A percentile compares a stretch with the other conserved stretches of the same genome.
Conservation (phyloP, 345 rosid genomes). For the Nasturtium officinale region DNA sequence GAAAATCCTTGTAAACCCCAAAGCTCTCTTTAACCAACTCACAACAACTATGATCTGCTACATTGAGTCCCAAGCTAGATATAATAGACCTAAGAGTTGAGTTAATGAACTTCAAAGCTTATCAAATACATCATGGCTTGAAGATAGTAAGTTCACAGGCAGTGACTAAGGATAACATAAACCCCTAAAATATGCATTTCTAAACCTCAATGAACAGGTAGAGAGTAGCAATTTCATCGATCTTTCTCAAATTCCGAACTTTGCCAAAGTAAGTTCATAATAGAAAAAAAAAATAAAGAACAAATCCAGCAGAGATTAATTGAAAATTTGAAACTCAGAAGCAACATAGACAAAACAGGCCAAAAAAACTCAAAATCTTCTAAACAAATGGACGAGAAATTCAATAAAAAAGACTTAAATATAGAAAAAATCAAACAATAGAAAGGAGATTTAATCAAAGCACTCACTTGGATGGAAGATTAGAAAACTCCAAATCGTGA, state of each 20-base stretch:
- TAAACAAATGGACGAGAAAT: background rate
- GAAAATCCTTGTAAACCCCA: background rate
- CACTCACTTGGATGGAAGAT: conserved; percentile 15
- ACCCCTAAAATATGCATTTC: background rate
- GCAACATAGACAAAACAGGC: background rate
- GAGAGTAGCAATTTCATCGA: conserved; percentile 9
- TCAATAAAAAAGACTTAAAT: background rate
- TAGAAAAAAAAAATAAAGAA: background rate
- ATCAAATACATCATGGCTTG: background rate
- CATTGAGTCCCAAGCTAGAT: background rate
- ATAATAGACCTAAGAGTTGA: background rate
- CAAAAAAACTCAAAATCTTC: background rate
- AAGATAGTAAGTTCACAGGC: background rate
- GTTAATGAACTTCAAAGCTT: background rate
- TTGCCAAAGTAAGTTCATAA: background rate
- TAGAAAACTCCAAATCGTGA: background rate
- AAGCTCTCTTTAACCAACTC: background rate
- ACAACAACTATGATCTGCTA: background rate
- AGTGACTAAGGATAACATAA: background rate
- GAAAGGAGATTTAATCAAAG: background rate
- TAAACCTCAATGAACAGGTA: background rate
- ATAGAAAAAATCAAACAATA: background rate
- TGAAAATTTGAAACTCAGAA: background rate
- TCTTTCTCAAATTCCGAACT: background rate
- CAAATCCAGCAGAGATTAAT: background rate